Conservation (phyloP, 164 flowering plant species). For the Magnolia changhungtana region DNA sequence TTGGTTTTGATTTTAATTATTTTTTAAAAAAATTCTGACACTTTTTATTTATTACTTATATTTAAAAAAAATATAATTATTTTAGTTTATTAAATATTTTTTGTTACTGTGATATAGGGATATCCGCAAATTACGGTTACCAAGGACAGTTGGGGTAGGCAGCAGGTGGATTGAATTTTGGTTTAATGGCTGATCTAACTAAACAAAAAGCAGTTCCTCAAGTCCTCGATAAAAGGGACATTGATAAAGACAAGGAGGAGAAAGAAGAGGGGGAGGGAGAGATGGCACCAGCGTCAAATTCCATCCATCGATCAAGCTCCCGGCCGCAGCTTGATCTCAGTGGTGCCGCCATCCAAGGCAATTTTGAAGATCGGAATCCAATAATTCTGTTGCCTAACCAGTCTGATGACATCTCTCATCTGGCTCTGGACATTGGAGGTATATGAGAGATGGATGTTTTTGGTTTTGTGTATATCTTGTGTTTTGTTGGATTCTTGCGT, state of each 20-base stretch:
- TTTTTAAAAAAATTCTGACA: neutral
- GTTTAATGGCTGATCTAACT: conserved; percentile 24
- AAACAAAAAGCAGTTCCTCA: neutral
- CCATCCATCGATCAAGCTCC: conserved; percentile 71
- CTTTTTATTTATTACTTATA: neutral
- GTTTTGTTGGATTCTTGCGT: neutral
- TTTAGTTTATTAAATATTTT: neutral
- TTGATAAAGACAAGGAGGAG: neutral
- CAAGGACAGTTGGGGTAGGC: conserved; percentile 18
- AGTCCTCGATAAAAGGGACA: conserved; percentile 6
- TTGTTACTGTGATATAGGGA: neutral
- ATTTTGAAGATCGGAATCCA: conserved; percentile 81
- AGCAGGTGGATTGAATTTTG: conserved; percentile 11
- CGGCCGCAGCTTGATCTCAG: conserved; percentile 88
- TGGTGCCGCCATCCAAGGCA: conserved; percentile 90
- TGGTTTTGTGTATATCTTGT: neutral
- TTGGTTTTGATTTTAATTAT: neutral
- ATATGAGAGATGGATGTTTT: neutral
- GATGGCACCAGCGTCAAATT: conserved; percentile 50
- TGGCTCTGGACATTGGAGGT: conserved; percentile 98
- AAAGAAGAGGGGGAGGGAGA: conserved; percentile 27
- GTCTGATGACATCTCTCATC: conserved; percentile 85
- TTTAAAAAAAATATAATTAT: neutral
- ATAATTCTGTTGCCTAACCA: conserved; percentile 91
- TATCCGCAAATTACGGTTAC: neutral